These are phyloP conservation scores for Capsicum baccatum DNA, from an alignment of 257 asterid genomes.

Conservation along the genomic window DNA sequence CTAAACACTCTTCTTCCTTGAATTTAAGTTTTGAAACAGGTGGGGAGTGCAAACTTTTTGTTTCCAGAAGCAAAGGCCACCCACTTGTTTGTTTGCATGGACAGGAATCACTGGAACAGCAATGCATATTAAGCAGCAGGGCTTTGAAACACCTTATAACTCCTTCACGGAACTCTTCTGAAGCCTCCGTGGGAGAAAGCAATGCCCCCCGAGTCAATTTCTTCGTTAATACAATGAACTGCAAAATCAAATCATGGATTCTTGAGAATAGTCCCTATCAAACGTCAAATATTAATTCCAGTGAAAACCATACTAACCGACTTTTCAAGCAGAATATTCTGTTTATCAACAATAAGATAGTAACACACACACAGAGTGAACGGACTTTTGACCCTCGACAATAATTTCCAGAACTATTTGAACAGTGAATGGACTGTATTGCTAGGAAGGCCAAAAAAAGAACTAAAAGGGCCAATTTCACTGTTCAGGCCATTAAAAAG, in stretches of 20 bases:
- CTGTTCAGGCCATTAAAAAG: not conserved
- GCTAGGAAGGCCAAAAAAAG: not conserved
- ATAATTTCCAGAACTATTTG: constrained; percentile 1
- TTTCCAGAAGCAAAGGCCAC: constrained; percentile 50
- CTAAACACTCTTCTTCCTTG: constrained; percentile 60
- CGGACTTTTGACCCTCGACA: constrained; percentile 12
- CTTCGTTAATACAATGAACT: constrained; percentile 84
- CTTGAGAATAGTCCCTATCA: not conserved
- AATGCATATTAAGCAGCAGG: constrained; percentile 63
- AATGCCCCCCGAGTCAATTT: constrained; percentile 81
- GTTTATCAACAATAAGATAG: not conserved
- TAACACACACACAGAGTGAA: not conserved
- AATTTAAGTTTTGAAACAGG: constrained; percentile 39
- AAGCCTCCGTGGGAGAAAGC: constrained; percentile 82
- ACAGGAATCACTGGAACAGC: constrained; percentile 71
- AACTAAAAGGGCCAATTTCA: not conserved
- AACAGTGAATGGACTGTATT: not conserved
- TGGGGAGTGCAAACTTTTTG: constrained; percentile 44
- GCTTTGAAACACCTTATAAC: constrained; percentile 82
- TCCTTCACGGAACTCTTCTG: constrained; percentile 97
- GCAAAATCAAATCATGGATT: constrained; percentile 32
- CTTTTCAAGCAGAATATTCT: not conserved
- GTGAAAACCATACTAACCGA: not conserved
- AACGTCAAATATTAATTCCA: not conserved
- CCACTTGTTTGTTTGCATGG: constrained; percentile 66